Evolutionary conservation across 345 rosid genomes (phyloP), one percentile per base, ranked within the genome.

Genomic region (Anacardium occidentale): DNA sequence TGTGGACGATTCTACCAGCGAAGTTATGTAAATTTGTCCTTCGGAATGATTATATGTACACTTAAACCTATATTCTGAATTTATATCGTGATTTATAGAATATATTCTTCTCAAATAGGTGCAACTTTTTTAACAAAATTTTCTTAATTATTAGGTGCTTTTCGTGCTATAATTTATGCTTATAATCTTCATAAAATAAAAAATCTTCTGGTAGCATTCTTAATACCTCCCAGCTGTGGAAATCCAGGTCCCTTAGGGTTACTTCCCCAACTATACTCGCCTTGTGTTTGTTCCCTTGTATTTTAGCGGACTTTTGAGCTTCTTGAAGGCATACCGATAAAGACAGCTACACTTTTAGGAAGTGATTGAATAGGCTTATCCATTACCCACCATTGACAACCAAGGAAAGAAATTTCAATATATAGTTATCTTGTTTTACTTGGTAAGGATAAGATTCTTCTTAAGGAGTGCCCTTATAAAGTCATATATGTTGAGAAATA

Each of bases 301-400:
- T 66, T 51, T 66, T 22, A 20, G 15, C 5, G 22, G 70, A 32
- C 12, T 29, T 51, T n/a, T 66, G 56, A 52, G 13, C n/a, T 68
- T 68, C 29, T 61, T 50, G 51, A 76, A 64, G 58, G 75, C 62
- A 66, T 59, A 11, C 54, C 26, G 50, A 52, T 61, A 50, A n/a
- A 12, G 42, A 62, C 53, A 34, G 57, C 45, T 37, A 65, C 59
- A 59, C 68, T 62, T 66, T 64, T 26, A 32, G 22, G 62, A 73
- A 51, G 51, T 74, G 81, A 74, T 58, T 65, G 57, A 64, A 64
- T 50, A 64, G 74, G 40, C 65, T 14, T 68, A 44, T 62, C 72
- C 72, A 73, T 66, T 55, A 57, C 55, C 71, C 56, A 47, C 50
- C 54, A 32, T 47, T 26, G 62, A 7, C 18, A 58, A 20, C 64